Percentiles rank a stretch among this genome's conserved stretches.
phyloP scores from a whole-genome alignment of 139 green algal genomes.

The Diplosphaera chodatii region DNA sequence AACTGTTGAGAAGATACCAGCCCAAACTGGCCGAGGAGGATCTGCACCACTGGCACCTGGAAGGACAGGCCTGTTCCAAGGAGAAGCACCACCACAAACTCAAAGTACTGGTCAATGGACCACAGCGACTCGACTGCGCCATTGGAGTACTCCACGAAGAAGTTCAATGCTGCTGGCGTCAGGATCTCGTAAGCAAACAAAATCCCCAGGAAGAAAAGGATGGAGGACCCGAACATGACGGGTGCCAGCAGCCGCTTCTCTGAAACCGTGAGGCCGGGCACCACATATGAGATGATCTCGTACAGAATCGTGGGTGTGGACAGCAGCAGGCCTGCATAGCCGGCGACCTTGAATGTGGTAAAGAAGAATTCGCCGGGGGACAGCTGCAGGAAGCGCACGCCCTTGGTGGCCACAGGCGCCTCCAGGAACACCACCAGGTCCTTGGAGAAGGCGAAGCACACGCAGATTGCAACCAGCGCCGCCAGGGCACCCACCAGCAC shows the following conservation, averaged over 20 bases:
- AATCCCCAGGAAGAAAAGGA: constrained; percentile 93
- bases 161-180: constrained; percentile 91
- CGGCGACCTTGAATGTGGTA: constrained; percentile 96
- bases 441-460: constrained; percentile 79
- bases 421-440: constrained; percentile 96
- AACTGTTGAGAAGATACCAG: constrained; percentile 86
- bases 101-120: constrained; percentile 99
- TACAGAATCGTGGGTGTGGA: constrained; percentile 91
- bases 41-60: constrained; percentile 96
- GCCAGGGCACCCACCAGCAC: constrained; percentile 69
- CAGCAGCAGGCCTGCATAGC: constrained; percentile 90
- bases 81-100: constrained; percentile 97
- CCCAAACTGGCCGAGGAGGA: constrained; percentile 90
- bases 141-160: constrained; percentile 95
- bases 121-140: constrained; percentile 96
- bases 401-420: constrained; percentile 78
- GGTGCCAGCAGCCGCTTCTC: constrained; percentile 89
- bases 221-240: constrained; percentile 89
- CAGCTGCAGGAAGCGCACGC: constrained; percentile 96
- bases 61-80: constrained; percentile 93
- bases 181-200: constrained; percentile 94
- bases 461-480: constrained; percentile 51
- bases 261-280: constrained; percentile 85
- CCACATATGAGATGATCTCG: constrained; percentile 91
- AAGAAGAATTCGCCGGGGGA: constrained; percentile 99